Conservation (phyloP, 345 rosid genomes). For the Adansonia digitata region DNA sequence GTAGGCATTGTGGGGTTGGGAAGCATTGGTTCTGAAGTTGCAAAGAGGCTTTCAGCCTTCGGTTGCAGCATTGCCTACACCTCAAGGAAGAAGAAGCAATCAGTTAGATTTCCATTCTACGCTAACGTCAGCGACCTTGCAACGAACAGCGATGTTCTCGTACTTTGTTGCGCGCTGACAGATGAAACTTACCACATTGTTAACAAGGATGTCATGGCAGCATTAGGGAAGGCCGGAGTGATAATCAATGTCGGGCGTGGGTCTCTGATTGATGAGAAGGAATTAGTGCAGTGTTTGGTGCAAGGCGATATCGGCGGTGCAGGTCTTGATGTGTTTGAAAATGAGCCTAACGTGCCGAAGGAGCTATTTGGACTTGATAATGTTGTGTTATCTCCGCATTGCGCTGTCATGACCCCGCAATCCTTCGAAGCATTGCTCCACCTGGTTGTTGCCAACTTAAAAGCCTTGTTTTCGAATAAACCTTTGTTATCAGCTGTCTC, state of each 20-base stretch:
- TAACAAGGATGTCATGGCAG: constrained; percentile 37
- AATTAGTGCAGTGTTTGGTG: constrained; percentile 49
- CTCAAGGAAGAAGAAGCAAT: constrained; percentile 19
- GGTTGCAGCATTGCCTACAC: constrained; percentile 31
- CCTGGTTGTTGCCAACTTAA: constrained; percentile 44
- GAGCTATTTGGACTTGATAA: constrained; percentile 51
- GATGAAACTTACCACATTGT: constrained; percentile 43
- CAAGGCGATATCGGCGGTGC: constrained; percentile 66
- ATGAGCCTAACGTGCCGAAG: constrained; percentile 56
- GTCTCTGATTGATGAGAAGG: constrained; percentile 50
- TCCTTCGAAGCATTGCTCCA: constrained; percentile 31
- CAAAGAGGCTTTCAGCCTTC: constrained; percentile 33
- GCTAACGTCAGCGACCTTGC: constrained; percentile 36
- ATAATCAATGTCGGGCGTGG: constrained; percentile 58
- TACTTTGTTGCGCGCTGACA: constrained; percentile 46
- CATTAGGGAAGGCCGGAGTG: constrained; percentile 42
- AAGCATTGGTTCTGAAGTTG: constrained; percentile 14
- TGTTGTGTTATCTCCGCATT: constrained; percentile 72
- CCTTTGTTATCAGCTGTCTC: constrained; percentile 37
- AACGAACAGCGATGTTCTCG: constrained; percentile 31
- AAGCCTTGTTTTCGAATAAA: constrained; percentile 55
- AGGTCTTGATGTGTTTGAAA: constrained; percentile 78
- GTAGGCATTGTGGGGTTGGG: constrained; percentile 16
- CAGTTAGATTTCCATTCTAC: constrained; percentile 24
- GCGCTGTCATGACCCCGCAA: constrained; percentile 49